Evolutionary conservation across 805 yeast species (phyloP).

Genomic region (Candida chilensis): DNA sequence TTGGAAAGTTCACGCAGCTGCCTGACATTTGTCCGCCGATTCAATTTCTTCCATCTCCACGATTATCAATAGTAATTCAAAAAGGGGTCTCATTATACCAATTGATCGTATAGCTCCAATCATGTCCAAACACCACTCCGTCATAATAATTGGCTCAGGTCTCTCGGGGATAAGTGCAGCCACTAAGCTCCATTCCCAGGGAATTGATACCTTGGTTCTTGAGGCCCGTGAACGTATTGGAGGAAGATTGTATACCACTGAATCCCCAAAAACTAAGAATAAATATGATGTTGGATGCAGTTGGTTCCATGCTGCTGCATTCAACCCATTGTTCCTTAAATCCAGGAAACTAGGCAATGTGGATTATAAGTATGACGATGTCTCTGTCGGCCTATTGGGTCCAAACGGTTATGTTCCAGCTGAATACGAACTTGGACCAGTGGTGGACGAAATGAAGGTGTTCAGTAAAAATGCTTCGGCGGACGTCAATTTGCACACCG

Average conservation of each 20-base stretch:
- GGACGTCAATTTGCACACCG: slow-evolving; percentile 12
- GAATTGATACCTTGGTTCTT: slow-evolving; percentile 29
- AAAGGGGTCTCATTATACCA: no score
- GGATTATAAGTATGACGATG: slow-evolving; percentile 16
- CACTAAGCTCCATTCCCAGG: slow-evolving; percentile 20
- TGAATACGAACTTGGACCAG: slow-evolving; percentile 18
- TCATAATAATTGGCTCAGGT: slow-evolving; percentile 47
- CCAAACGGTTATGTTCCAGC: slow-evolving; percentile 12
- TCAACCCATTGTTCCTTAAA: slow-evolving; percentile 26
- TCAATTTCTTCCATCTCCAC: no score
- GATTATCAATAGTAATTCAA: no score
- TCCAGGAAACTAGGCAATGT: slow-evolving; percentile 11
- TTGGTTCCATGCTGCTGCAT: slow-evolving; percentile 43
- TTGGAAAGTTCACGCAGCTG: no score
- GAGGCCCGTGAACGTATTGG: slow-evolving; percentile 41
- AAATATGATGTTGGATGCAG: slow-evolving; percentile 42
- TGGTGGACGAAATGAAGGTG: slow-evolving; percentile 18
- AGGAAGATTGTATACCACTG: slow-evolving; percentile 27
- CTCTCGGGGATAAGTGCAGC: slow-evolving; percentile 45
- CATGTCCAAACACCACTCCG: slow-evolving; percentile 10
- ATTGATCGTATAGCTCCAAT: no score
- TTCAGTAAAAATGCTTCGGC: slow-evolving; percentile 15
- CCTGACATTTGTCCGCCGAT: no score
- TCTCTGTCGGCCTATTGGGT: slow-evolving; percentile 17
- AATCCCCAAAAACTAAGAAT: slow-evolving; percentile 8